Conservation (phyloP, 495 filamentous ascomycete genomes). For the Astrocystis sublimbata region DNA sequence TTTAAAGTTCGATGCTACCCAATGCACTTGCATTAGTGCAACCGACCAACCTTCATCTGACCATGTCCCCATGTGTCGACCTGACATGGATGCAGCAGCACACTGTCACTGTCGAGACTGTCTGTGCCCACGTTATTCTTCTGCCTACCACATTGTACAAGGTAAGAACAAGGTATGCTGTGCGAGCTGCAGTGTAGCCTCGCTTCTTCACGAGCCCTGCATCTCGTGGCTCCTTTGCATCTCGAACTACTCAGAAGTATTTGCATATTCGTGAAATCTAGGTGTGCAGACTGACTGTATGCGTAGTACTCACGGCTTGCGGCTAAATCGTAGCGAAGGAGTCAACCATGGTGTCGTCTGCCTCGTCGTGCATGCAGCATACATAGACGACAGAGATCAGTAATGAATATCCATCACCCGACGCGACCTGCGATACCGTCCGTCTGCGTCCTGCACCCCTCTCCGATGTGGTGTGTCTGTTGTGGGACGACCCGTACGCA, state of each 20-base stretch:
- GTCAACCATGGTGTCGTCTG: not conserved
- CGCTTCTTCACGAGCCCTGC: constrained; percentile 13
- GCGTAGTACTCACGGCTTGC: not conserved
- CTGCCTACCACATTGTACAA: not conserved
- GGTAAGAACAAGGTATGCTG: not conserved
- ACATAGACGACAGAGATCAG: not conserved
- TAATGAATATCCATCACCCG: constrained; percentile 4
- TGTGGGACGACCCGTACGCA: not conserved
- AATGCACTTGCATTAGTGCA: constrained; percentile 2
- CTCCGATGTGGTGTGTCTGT: not conserved
- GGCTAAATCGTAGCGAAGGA: not conserved
- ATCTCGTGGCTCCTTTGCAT: not conserved
- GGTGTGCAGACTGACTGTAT: too few relatives aligned
- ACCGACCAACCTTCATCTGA: not conserved
- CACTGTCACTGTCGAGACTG: too few relatives aligned
- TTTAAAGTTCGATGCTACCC: constrained; percentile 3
- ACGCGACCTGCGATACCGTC: constrained; percentile 10
- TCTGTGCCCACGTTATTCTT: not conserved
- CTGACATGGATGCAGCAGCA: too few relatives aligned
- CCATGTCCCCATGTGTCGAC: too few relatives aligned
- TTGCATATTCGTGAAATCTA: too few relatives aligned
- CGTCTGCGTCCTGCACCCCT: too few relatives aligned
- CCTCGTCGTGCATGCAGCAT: not conserved
- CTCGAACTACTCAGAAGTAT: too few relatives aligned
- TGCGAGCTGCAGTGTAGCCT: not conserved